Conservation (phyloP, 2,329 filamentous ascomycete genomes). For the Aureobasidium sp. region DNA sequence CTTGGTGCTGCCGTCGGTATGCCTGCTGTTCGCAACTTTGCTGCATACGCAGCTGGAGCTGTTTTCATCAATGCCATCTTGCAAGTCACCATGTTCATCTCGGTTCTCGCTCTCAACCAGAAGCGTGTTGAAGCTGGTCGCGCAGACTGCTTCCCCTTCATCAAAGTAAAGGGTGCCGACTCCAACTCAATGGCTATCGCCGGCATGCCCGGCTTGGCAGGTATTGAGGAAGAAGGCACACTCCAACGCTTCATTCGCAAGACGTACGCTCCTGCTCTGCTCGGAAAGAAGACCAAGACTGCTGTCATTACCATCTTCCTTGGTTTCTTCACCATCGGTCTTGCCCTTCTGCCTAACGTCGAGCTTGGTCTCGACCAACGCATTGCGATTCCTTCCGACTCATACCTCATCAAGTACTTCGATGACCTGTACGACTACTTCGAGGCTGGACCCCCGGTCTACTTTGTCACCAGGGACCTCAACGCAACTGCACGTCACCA, state of each 20-base stretch:
- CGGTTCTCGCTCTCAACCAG: conserved; percentile 92
- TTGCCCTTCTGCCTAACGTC: conserved; percentile 87
- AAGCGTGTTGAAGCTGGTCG: conserved; percentile 87
- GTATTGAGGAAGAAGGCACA: conserved; percentile 83
- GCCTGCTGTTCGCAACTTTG: conserved; percentile 98
- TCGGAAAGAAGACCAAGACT: conserved; percentile 84
- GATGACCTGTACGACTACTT: conserved; percentile 96
- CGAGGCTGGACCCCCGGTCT: conserved; percentile 91
- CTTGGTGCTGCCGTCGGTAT: conserved; percentile 96
- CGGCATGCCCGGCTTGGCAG: conserved; percentile 64
- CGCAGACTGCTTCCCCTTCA: conserved; percentile 92
- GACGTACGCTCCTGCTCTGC: conserved; percentile 82
- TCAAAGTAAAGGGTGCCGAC: conserved; percentile 80
- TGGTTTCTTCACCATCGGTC: conserved; percentile 84
- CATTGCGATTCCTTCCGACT: conserved; percentile 92
- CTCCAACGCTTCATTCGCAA: conserved; percentile 93
- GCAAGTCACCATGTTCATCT: conserved; percentile 97
- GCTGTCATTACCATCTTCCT: conserved; percentile 83
- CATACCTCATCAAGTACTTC: conserved; percentile 96
- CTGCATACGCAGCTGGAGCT: conserved; percentile 94
- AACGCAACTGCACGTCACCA: conserved; percentile 80
- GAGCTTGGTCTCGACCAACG: conserved; percentile 93
- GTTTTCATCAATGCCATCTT: conserved; percentile 98
- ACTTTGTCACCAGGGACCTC: conserved; percentile 88
- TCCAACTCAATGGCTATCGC: conserved; percentile 71